These are phyloP conservation scores for Ceratocystis albifundus DNA, from an alignment of 2,329 filamentous ascomycete species.

Conservation along the genomic window DNA sequence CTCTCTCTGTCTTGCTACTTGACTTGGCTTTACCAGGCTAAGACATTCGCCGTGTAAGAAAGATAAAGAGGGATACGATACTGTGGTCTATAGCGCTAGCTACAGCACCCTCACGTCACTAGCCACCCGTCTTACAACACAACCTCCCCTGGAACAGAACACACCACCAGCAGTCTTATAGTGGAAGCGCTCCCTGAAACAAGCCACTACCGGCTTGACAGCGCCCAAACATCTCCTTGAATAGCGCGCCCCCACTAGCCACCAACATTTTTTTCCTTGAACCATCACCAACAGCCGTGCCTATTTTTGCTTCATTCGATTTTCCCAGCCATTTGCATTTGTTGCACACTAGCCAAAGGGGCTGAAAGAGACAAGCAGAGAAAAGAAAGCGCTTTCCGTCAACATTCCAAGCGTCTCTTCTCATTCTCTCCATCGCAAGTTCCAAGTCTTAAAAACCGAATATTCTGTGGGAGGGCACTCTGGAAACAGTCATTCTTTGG, in stretches of 20 bases:
- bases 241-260: conserved; percentile 1
- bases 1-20: no score
- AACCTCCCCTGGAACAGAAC: no score
- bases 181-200: no score
- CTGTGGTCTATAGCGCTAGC: background rate
- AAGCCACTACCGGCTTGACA: background rate
- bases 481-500: background rate
- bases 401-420: background rate
- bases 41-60: no score
- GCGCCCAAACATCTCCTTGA: background rate
- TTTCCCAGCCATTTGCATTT: conserved; percentile 21
- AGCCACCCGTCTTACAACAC: background rate
- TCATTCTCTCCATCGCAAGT: no score
- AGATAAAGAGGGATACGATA: no score
- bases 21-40: no score
- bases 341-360: conserved; percentile 9
- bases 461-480: background rate
- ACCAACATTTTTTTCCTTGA: conserved; percentile 1
- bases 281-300: background rate
- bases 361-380: background rate
- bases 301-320: background rate
- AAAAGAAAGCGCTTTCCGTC: background rate
- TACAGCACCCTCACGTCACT: background rate
- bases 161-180: no score
- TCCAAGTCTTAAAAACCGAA: no score